phyloP scores from a whole-genome alignment of 2,329 filamentous ascomycete species.

The Nemania diffusa region DNA sequence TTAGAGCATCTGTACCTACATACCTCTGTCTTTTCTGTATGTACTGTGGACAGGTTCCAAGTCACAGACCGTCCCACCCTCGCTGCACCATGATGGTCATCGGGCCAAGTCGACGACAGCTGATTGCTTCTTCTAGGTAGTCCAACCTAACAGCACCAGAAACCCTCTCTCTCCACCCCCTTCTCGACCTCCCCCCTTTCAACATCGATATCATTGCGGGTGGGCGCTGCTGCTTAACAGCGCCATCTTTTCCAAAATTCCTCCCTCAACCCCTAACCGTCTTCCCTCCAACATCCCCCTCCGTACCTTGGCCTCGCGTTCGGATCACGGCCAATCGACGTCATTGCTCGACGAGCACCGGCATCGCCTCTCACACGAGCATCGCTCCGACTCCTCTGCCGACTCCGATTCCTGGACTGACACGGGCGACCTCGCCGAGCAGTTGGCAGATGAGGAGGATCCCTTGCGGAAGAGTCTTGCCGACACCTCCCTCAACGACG shows the following conservation, averaged over 20 bases:
- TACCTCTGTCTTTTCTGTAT: neutral
- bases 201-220: constrained; percentile 57
- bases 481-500: constrained; percentile 70
- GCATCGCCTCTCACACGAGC: constrained; percentile 56
- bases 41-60: constrained; percentile 22
- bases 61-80: constrained; percentile 33
- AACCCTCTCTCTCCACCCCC: constrained; percentile 50
- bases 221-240: constrained; percentile 81
- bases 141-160: constrained; percentile 13
- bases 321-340: constrained; percentile 56
- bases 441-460: constrained; percentile 84
- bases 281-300: constrained; percentile 88
- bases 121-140: constrained; percentile 36
- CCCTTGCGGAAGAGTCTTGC: constrained; percentile 77
- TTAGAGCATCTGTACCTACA: neutral
- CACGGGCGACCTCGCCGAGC: constrained; percentile 93
- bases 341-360: constrained; percentile 59
- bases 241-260: constrained; percentile 85
- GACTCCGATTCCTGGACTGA: constrained; percentile 86
- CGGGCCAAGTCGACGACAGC: constrained; percentile 36
- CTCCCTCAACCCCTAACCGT: constrained; percentile 73
- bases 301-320: constrained; percentile 70
- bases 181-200: constrained; percentile 37
- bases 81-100: constrained; percentile 38
- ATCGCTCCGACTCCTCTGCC: constrained; percentile 63